Evolutionary conservation across 2,329 filamentous ascomycete species (phyloP).

Genomic region (Exserohilum turcica): DNA sequence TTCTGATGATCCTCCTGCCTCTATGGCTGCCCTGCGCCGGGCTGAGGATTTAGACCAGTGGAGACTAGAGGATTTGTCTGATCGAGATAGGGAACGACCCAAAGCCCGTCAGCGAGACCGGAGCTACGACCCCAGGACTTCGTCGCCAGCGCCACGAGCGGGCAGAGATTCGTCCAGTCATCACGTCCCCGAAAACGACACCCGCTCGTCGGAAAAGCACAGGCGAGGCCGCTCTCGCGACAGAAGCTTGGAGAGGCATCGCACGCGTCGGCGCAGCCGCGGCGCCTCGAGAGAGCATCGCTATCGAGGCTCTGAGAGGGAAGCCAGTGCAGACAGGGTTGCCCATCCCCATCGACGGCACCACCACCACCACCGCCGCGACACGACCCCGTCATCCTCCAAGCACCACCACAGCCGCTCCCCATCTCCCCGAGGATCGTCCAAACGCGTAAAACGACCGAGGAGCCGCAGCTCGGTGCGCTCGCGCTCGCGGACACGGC

Average conservation of each 20-base stretch:
- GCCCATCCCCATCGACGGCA: constrained; percentile 43
- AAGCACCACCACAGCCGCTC: constrained; percentile 49
- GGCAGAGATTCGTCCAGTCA: constrained; percentile 42
- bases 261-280: constrained; percentile 42
- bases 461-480: constrained; percentile 45
- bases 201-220: constrained; percentile 32
- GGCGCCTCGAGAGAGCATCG: constrained; percentile 40
- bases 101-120: constrained; percentile 35
- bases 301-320: constrained; percentile 45
- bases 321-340: constrained; percentile 44
- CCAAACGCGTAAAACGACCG: constrained; percentile 42
- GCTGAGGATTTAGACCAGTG: constrained; percentile 52
- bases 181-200: constrained; percentile 35
- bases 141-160: constrained; percentile 46
- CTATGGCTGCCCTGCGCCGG: constrained; percentile 52
- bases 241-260: constrained; percentile 40
- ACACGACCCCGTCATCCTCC: constrained; percentile 46
- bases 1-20: constrained; percentile 49
- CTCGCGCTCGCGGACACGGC: constrained; percentile 42
- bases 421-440: constrained; percentile 41
- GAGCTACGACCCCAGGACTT: constrained; percentile 37
- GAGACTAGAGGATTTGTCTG: constrained; percentile 49
- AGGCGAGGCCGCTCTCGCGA: constrained; percentile 39
- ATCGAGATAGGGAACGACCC: constrained; percentile 37
- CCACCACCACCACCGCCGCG: constrained; percentile 33